Base-by-base conservation (phyloP, 73 alveolate genomes). In the Tetrahymena borealis region DNA sequence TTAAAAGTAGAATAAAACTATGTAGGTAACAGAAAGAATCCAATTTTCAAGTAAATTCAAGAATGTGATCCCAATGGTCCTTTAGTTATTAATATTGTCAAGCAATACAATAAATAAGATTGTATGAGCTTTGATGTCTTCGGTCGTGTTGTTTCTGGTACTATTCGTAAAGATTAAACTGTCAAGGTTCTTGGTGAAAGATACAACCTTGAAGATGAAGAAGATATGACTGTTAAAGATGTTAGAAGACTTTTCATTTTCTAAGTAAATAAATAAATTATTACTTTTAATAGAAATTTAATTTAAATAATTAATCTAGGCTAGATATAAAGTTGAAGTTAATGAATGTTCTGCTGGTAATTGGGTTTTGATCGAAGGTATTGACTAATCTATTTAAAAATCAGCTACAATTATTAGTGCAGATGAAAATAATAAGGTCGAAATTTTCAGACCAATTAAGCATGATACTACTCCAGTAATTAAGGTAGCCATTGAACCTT, bases 401-500 rank as follows among this genome's bases (percentile, higher is more conserved):
- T 96, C 98, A 90, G 97, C 99, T 43, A 98, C 99, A 10, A 90
- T 98, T 0, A 95, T 94, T 10, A 90, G 94, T 42, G 31, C 40
- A 31, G 97, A 96, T 16, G 91, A 78, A 60, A 33, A 90, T 32
- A 94, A 90, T 39, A 94, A 92, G 40, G 91, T 98, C 37, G 97
- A 96, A 11, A 97, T 96, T 24, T 94, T 96, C 43, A 96, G 97
- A 78, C 99, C 99, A 1, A 92, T 98, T 42, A 91, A 95, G 78
- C 98, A 92, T 92, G 78, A 77, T 16, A 78, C 90, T 39, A 97
- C 95, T 91, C 94, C 99, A 1, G 96, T 94, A 9, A 96, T 99
- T 95, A 99, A 98, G 94, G 98, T 99, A 15, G 99, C 99, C 33
- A 96, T 98, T 11, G 99, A 99, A 95, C 99, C 99, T 15, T 96